Evolutionary conservation across 768 basidiomycete genomes (phyloP).

Genomic region (Hygrocybe coccinea): DNA sequence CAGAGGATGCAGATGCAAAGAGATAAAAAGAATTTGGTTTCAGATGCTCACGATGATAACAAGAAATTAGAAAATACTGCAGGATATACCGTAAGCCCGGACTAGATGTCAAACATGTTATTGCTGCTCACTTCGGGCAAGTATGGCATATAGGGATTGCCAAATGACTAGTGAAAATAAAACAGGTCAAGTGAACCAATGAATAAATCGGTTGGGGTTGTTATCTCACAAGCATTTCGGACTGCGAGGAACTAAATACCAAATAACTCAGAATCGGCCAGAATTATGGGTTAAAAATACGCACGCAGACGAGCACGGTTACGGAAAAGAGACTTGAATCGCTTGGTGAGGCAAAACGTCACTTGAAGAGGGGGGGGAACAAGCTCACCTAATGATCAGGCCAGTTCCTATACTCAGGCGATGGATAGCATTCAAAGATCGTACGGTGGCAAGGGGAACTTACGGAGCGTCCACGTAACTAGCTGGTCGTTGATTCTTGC

Average conservation of each 20-base stretch:
- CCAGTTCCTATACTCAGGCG: not conserved
- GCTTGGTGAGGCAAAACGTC: not conserved
- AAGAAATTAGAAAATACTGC: not conserved
- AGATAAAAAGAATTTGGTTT: not conserved
- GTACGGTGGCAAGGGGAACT: not conserved
- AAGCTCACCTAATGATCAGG: not conserved
- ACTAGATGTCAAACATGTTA: too few relatives aligned
- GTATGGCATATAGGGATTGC: not conserved
- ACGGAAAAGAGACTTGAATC: not conserved
- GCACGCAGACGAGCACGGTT: not conserved
- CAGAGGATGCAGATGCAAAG: not conserved
- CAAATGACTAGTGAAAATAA: not conserved
- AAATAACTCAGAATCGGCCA: not conserved
- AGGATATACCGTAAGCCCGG: not conserved
- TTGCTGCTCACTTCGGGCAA: not conserved
- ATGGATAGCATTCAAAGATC: not conserved
- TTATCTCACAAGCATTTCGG: not conserved
- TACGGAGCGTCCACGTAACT: slow-evolving; percentile 1
- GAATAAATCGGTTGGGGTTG: not conserved
- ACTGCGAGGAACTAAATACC: not conserved
- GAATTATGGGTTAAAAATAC: not conserved
- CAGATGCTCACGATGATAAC: not conserved
- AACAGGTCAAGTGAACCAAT: not conserved
- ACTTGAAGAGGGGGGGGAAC: not conserved
- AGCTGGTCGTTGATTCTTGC: slow-evolving; percentile 3